Conservation (phyloP, 1,284 basidiomycete genomes). For the Trametes hirsuta region DNA sequence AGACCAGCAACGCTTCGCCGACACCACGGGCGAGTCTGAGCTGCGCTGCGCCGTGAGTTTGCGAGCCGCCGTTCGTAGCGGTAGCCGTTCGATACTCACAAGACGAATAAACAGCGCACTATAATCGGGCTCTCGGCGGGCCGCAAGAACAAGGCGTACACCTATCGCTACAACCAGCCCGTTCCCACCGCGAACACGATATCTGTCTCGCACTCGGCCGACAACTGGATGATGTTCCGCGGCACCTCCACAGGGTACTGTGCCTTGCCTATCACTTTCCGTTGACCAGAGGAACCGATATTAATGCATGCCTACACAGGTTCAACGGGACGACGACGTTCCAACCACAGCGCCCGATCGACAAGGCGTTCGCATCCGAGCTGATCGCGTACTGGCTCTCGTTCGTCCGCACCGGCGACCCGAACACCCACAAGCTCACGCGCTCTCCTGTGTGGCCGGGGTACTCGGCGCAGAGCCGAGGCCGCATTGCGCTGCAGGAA, state of each 20-base stretch:
- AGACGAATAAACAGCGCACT: slow-evolving; percentile 39
- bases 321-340: slow-evolving; percentile 51
- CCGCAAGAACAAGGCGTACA: slow-evolving; percentile 42
- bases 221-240: slow-evolving; percentile 68
- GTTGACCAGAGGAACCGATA: neutral
- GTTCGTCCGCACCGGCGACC: slow-evolving; percentile 55
- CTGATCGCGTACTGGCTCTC: slow-evolving; percentile 65
- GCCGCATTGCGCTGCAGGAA: slow-evolving; percentile 51
- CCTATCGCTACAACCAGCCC: slow-evolving; percentile 60
- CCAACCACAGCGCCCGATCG: slow-evolving; percentile 42
- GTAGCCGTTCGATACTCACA: neutral
- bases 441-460: slow-evolving; percentile 48
- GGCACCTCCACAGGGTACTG: slow-evolving; percentile 60
- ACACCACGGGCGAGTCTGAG: slow-evolving; percentile 51
- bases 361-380: slow-evolving; percentile 53
- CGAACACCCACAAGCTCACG: slow-evolving; percentile 53
- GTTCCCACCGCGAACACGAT: slow-evolving; percentile 44
- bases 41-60: slow-evolving; percentile 52
- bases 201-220: slow-evolving; percentile 52
- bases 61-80: neutral
- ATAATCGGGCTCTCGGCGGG: slow-evolving; percentile 46
- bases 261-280: neutral
- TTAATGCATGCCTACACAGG: slow-evolving; percentile 30
- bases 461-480: slow-evolving; percentile 35
- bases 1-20: slow-evolving; percentile 43